A percentile compares a stretch with the other conserved stretches of the same genome.
Evolutionary conservation across 2,329 filamentous ascomycete genomes (phyloP).

Genomic region (Ceratocystis lukuohia): DNA sequence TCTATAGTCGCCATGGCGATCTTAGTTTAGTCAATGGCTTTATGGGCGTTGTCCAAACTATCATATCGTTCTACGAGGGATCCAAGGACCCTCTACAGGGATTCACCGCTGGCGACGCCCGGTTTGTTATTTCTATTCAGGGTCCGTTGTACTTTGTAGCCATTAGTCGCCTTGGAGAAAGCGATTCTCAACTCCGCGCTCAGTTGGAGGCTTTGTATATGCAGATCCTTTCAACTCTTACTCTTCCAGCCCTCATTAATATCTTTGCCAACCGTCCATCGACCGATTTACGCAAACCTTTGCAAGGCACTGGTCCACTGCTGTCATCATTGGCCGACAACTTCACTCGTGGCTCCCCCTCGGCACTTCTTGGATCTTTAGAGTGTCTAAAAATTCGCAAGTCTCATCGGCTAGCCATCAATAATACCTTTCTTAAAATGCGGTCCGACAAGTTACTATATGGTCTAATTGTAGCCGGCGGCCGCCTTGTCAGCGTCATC

Average conservation of each 20-base stretch:
- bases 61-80: slow-evolving; percentile 90
- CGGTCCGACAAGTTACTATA: slow-evolving; percentile 72
- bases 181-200: slow-evolving; percentile 69
- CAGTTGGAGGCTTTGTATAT: slow-evolving; percentile 94
- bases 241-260: slow-evolving; percentile 69
- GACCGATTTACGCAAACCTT: slow-evolving; percentile 77
- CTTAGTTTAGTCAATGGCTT: slow-evolving; percentile 81
- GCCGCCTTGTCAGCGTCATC: slow-evolving; percentile 85
- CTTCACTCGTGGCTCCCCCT: slow-evolving; percentile 85
- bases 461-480: slow-evolving; percentile 82
- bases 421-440: slow-evolving; percentile 70
- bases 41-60: slow-evolving; percentile 89
- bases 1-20: slow-evolving; percentile 91
- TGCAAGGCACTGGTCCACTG: slow-evolving; percentile 82
- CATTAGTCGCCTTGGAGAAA: slow-evolving; percentile 85
- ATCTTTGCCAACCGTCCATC: slow-evolving; percentile 85
- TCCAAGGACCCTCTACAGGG: slow-evolving; percentile 62
- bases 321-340: slow-evolving; percentile 86
- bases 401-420: slow-evolving; percentile 71
- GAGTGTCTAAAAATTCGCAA: slow-evolving; percentile 91
- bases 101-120: slow-evolving; percentile 75
- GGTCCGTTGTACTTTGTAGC: slow-evolving; percentile 87
- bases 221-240: slow-evolving; percentile 93
- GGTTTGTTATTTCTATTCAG: slow-evolving; percentile 74
- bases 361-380: slow-evolving; percentile 72